These are phyloP conservation scores for Pholiota adiposa DNA, from an alignment of 1,284 basidiomycete genomes.

Conservation along the genomic window DNA sequence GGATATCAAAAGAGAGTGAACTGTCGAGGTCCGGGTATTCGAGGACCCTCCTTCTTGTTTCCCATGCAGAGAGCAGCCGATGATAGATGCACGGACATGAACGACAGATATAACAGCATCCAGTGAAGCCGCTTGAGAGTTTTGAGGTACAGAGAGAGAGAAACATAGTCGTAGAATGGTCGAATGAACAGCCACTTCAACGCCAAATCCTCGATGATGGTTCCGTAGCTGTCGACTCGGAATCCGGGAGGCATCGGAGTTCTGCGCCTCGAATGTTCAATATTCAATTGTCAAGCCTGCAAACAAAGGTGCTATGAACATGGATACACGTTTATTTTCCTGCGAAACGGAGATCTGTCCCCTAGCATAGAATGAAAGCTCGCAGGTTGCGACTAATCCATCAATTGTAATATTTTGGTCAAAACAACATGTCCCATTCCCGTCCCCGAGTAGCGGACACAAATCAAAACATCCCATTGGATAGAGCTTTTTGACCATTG, in stretches of 20 bases:
- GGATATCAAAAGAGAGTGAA: background rate
- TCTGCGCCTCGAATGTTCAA: background rate
- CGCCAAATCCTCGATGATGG: background rate
- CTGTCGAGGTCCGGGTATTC: background rate
- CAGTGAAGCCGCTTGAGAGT: background rate
- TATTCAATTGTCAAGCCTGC: too few species aligned
- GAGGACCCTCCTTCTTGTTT: background rate
- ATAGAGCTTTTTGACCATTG: background rate
- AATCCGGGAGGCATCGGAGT: background rate
- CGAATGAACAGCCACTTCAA: background rate
- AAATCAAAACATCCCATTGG: conserved; percentile 1
- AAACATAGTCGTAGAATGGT: background rate
- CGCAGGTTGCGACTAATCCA: background rate
- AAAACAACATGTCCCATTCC: background rate
- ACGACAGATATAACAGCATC: background rate
- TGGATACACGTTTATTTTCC: background rate
- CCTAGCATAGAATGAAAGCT: background rate
- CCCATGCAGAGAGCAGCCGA: background rate
- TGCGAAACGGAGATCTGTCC: background rate
- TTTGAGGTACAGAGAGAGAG: background rate
- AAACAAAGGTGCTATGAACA: background rate
- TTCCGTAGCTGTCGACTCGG: background rate
- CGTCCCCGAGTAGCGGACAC: background rate
- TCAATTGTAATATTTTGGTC: background rate
- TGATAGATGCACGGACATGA: background rate